A percentile compares a stretch with the other conserved stretches of the same genome.
Conservation (phyloP, 1,284 basidiomycete genomes). For the Neolentinus lepideus region DNA sequence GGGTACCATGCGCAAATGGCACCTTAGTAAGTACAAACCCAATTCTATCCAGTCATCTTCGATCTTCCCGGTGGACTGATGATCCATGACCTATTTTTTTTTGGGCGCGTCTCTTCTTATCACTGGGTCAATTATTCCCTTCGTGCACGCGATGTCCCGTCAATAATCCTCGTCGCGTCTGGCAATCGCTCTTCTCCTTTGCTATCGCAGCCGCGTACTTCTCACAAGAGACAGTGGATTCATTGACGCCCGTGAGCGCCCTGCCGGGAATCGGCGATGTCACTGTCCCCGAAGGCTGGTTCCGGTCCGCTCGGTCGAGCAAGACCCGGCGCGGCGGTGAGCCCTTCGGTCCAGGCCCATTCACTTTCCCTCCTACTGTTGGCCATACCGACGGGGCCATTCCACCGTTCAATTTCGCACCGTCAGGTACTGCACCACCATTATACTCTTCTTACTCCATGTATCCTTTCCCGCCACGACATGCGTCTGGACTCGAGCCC, state of each 20-base stretch:
- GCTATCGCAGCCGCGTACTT: slow-evolving; percentile 63
- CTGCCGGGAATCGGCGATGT: slow-evolving; percentile 57
- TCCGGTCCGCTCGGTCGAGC: slow-evolving; percentile 64
- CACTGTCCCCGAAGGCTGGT: slow-evolving; percentile 65
- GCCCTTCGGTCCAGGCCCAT: background rate
- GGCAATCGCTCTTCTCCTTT: slow-evolving; percentile 7
- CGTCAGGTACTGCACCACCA: background rate
- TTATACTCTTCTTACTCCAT: background rate
- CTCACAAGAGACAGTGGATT: slow-evolving; percentile 64
- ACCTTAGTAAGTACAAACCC: slow-evolving; percentile 54
- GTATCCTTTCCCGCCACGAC: background rate
- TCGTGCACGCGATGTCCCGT: background rate
- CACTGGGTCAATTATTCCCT: slow-evolving; percentile 1
- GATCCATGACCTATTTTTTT: slow-evolving; percentile 3
- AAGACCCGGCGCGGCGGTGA: slow-evolving; percentile 52
- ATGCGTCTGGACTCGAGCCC: background rate
- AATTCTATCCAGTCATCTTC: background rate
- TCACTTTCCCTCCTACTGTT: background rate
- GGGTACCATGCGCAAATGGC: slow-evolving; percentile 69
- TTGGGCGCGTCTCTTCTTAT: background rate
- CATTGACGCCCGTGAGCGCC: slow-evolving; percentile 58
- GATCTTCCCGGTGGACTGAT: slow-evolving; percentile 10
- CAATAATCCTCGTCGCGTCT: background rate
- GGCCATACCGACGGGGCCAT: background rate
- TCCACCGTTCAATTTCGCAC: background rate